Conservation (phyloP, 1,139 yeast species). For the Candida albicans region DNA sequence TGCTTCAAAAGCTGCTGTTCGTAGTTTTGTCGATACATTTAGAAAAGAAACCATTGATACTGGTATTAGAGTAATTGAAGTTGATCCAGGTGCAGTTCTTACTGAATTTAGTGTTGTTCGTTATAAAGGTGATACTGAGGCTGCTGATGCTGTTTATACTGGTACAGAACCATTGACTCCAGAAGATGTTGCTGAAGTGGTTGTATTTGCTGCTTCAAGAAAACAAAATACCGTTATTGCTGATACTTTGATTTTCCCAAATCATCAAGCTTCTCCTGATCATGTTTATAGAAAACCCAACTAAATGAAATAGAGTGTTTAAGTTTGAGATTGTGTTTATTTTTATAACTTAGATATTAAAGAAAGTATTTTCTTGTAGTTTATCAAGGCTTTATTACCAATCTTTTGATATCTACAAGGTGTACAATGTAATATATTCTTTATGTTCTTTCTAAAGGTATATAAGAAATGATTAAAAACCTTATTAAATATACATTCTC, state of each 20-base stretch:
- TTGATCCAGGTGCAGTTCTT: slow-evolving; percentile 54
- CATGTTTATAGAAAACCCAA: slow-evolving; percentile 40
- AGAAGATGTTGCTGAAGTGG: slow-evolving; percentile 50
- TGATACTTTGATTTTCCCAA: slow-evolving; percentile 49
- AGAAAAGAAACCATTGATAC: slow-evolving; percentile 50
- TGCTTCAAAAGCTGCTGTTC: slow-evolving; percentile 51
- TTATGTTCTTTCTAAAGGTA: neutral
- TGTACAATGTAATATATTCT: too few relatives aligned
- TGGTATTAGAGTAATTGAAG: slow-evolving; percentile 47
- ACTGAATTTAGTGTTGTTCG: slow-evolving; percentile 52
- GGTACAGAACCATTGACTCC: slow-evolving; percentile 49
- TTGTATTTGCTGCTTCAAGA: slow-evolving; percentile 51
- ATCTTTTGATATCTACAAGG: too few relatives aligned
- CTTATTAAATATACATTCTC: neutral
- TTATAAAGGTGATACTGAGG: slow-evolving; percentile 41
- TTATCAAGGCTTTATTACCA: neutral
- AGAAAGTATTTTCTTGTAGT: too few relatives aligned
- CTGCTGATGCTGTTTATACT: slow-evolving; percentile 46
- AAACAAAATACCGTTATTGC: slow-evolving; percentile 51
- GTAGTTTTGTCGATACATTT: slow-evolving; percentile 46
- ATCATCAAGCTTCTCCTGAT: slow-evolving; percentile 60
- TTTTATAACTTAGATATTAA: too few relatives aligned
- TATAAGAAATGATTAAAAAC: neutral
- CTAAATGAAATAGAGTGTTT: neutral
- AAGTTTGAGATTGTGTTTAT: too few relatives aligned